phyloP scores from a whole-genome alignment of 1,284 basidiomycete genomes.

The Takashimella koratensis region DNA sequence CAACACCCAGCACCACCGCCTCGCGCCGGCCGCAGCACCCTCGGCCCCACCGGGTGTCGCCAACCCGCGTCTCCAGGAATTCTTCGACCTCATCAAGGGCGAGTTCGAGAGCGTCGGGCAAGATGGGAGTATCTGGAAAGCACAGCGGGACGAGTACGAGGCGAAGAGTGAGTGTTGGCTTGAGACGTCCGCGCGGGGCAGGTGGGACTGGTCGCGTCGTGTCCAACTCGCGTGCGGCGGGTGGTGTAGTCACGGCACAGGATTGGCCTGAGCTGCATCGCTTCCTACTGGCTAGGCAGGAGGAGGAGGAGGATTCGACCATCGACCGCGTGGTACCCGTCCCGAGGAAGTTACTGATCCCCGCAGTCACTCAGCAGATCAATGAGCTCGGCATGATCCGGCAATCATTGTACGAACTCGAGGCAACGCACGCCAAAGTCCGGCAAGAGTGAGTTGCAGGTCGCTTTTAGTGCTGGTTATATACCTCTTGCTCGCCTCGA shows the following conservation, averaged over 20 bases:
- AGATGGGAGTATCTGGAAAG: conserved; percentile 66
- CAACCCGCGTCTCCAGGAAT: conserved; percentile 62
- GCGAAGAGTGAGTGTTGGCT: conserved; percentile 62
- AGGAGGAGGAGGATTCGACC: no score
- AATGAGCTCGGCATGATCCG: conserved; percentile 69
- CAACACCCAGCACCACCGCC: conserved; percentile 40
- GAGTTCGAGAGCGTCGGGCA: conserved; percentile 77
- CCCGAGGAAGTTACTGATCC: not conserved
- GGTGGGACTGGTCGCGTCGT: not conserved
- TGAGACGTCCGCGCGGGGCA: not conserved
- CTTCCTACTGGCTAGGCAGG: not conserved
- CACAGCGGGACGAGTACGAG: conserved; percentile 86
- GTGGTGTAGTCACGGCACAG: not conserved
- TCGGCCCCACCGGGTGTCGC: conserved; percentile 23
- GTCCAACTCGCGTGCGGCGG: not conserved
- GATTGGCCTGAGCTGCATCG: conserved; percentile 5
- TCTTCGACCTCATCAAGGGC: conserved; percentile 75
- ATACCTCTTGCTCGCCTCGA: no score
- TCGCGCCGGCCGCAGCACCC: conserved; percentile 35
- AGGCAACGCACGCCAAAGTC: conserved; percentile 66
- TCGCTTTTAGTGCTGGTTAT: no score
- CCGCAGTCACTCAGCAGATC: conserved; percentile 64
- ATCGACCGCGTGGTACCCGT: no score
- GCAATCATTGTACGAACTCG: conserved; percentile 72
- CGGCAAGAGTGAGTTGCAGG: conserved; percentile 55